Evolutionary conservation across 371 early-diverging fungal genomes (phyloP), one percentile per base, ranked within the genome.

Genomic region (Lichtheimia hyalospora): DNA sequence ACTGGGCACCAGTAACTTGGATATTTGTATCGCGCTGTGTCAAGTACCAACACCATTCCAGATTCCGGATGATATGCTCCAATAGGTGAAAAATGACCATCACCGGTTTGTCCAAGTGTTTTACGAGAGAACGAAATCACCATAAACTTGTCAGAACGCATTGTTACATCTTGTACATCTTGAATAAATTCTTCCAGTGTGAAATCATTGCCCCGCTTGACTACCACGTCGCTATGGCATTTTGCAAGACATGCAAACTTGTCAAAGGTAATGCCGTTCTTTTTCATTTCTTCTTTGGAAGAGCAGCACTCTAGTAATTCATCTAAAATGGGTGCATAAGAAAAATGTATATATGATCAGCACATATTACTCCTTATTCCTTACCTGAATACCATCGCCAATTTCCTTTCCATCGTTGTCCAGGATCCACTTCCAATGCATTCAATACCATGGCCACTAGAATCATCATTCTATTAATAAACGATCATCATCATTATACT

Each of bases 381-480:
- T 50, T 73, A 69, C 77, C 77, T 52, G 79, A 73, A 62, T 68
- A 82, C 93, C 92, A 96, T 49, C 96, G 79, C 95, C 95, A 95
- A 10, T 91, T 90, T 4, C 96, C 95, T 73, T 96, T 95, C 95
- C 96, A 95, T 18, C 80, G 75, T 57, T 88, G 80, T 28, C 90
- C 85, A 0, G 95, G 95, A 66, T 95, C 95, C 13, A 96, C 90
- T 66, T 92, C 92, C 40, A 96, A 74, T 2, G 95, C 92, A 69
- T 96, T 96, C 20, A 96, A 79, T 12, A 94, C 95, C 91, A 95
- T 95, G 39, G 94, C 92, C 69, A 92, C 84, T 79, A 41, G 75
- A 81, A 65, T 89, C 82, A 5, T 85, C 83, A 2, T 88, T 88
- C 74, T 87, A 73, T 5, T 53, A 84, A 73, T 88, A 89, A 68